phyloP scores from a whole-genome alignment of 164 flowering plant genomes.

The Stephania cephalantha region DNA sequence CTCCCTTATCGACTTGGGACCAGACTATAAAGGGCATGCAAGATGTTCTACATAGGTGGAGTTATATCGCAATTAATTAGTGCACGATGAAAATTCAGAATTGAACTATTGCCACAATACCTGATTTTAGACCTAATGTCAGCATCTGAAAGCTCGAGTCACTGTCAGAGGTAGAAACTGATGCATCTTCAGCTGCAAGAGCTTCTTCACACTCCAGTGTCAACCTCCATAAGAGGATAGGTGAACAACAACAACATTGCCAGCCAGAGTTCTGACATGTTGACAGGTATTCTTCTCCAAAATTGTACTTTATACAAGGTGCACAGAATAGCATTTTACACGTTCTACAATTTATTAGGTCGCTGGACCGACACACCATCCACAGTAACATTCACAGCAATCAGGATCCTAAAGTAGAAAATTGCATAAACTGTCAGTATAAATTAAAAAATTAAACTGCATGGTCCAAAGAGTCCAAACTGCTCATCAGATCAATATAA shows the following conservation, averaged over 20 bases:
- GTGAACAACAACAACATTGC: conserved; percentile 79
- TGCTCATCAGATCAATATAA: background rate
- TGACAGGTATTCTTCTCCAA: conserved; percentile 49
- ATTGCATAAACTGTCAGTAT: background rate
- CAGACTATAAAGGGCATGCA: no score
- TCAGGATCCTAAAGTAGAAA: conserved; percentile 52
- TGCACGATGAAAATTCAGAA: background rate
- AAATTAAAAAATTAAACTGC: no score
- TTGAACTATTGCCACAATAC: conserved; percentile 24
- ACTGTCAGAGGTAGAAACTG: conserved; percentile 62
- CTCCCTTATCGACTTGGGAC: no score
- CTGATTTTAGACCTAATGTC: conserved; percentile 28
- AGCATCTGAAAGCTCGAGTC: conserved; percentile 51
- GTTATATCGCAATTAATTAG: background rate
- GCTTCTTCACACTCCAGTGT: conserved; percentile 48
- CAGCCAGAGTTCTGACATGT: conserved; percentile 44
- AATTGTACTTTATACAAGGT: conserved; percentile 56
- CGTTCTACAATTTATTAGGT: conserved; percentile 56
- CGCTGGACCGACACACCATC: conserved; percentile 68
- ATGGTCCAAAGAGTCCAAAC: no score
- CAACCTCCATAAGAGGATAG: conserved; percentile 42
- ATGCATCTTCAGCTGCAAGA: conserved; percentile 24
- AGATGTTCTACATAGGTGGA: no score
- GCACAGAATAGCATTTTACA: conserved; percentile 62
- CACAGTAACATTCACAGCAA: conserved; percentile 69